Conservation (phyloP, 306 rosid genomes). For the Corylus heterophylla region DNA sequence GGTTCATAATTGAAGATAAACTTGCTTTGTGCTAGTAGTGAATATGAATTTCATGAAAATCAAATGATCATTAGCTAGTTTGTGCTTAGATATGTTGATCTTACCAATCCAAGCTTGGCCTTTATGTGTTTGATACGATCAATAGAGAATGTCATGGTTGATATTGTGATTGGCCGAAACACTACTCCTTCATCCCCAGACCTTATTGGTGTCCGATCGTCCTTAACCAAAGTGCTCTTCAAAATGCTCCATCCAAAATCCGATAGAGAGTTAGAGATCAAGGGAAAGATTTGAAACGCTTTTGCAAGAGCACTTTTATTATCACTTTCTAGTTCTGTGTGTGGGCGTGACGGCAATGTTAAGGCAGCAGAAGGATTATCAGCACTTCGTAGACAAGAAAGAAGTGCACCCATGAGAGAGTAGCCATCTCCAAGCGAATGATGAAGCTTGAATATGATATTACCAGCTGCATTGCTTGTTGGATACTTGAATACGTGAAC, state of each 20-base stretch:
- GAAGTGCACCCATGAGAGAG: conserved; percentile 22
- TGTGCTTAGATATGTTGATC: not conserved
- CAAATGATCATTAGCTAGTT: too few relatives aligned
- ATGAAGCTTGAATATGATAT: conserved; percentile 6
- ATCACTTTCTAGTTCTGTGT: not conserved
- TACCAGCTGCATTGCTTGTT: conserved; percentile 14
- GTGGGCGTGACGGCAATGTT: not conserved
- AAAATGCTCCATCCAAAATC: conserved; percentile 45
- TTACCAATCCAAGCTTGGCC: conserved; percentile 54
- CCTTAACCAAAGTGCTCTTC: conserved; percentile 43
- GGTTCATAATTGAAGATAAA: too few relatives aligned
- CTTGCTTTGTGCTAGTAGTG: too few relatives aligned
- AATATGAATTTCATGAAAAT: too few relatives aligned
- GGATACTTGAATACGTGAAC: conserved; percentile 12
- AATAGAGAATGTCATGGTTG: conserved; percentile 31
- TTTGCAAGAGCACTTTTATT: not conserved
- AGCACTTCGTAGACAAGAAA: conserved; percentile 16
- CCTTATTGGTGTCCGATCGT: conserved; percentile 51
- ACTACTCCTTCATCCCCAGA: conserved; percentile 36
- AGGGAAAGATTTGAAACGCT: conserved; percentile 21
- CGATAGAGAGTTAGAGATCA: not conserved
- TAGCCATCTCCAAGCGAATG: conserved; percentile 28
- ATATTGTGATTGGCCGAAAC: conserved; percentile 27
- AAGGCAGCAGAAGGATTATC: conserved; percentile 9
- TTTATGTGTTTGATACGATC: conserved; percentile 37